Evolutionary conservation across 768 basidiomycete species (phyloP).

Genomic region (Xanthoconium stramineum): DNA sequence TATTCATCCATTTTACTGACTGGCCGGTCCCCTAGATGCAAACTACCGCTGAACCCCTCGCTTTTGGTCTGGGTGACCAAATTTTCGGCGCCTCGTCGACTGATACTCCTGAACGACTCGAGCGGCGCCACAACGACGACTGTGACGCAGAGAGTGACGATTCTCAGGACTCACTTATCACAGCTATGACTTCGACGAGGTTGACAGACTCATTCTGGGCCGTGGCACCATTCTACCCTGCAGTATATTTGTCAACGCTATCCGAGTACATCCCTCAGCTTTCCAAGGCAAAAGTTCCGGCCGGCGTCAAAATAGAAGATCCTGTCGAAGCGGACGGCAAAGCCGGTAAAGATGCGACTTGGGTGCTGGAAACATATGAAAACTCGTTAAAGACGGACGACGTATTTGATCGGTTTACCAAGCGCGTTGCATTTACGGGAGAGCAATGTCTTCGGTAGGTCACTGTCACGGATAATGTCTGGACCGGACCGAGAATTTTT

Average conservation of each 20-base stretch:
- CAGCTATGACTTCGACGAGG: constrained; percentile 53
- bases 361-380: constrained; percentile 77
- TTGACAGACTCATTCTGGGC: constrained; percentile 65
- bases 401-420: constrained; percentile 82
- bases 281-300: constrained; percentile 44
- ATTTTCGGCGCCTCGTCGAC: constrained; percentile 49
- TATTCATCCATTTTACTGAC: not conserved
- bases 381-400: constrained; percentile 76
- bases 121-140: constrained; percentile 20
- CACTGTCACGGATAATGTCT: not conserved
- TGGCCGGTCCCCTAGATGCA: constrained; percentile 20
- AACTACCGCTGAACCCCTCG: constrained; percentile 27
- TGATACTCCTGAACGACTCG: constrained; percentile 13
- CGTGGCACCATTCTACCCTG: constrained; percentile 59
- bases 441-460: constrained; percentile 83
- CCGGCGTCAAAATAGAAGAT: constrained; percentile 39
- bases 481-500: not conserved
- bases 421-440: constrained; percentile 64
- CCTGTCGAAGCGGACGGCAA: constrained; percentile 41
- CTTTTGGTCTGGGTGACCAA: constrained; percentile 62
- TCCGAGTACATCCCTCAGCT: constrained; percentile 68
- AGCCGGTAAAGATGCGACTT: constrained; percentile 47
- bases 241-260: constrained; percentile 71
- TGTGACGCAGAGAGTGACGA: constrained; percentile 37
- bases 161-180: constrained; percentile 49